Evolutionary conservation across 108 stramenopile species (phyloP).

Genomic region (Schizochytrium sp.): DNA sequence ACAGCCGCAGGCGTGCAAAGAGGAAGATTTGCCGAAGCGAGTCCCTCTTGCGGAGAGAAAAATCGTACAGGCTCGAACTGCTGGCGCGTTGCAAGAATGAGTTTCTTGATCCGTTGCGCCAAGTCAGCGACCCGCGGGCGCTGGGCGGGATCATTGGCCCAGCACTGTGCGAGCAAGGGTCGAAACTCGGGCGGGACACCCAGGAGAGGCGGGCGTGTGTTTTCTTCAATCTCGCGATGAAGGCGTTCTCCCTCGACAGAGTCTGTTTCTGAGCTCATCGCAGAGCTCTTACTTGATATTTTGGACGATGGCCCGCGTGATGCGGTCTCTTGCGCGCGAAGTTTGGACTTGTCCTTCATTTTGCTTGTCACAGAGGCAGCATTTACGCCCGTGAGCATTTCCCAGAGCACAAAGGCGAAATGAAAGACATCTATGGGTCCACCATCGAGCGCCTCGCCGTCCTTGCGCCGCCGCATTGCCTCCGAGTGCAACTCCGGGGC

Average conservation of each 20-base stretch:
- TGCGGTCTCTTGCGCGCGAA: not conserved
- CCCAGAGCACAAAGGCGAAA: not conserved
- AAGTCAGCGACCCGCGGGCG: not conserved
- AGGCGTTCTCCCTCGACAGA: not conserved
- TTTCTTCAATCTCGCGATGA: not conserved
- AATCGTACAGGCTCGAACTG: not conserved
- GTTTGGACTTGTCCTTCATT: not conserved
- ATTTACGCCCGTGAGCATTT: not conserved
- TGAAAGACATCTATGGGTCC: not conserved
- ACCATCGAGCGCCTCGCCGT: not conserved
- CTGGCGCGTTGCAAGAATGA: not conserved
- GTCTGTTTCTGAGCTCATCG: not conserved
- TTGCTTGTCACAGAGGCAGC: not conserved
- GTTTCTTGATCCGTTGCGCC: not conserved
- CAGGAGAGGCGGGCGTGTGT: not conserved
- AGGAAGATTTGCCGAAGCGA: not conserved
- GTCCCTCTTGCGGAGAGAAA: not conserved
- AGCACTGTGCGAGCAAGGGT: not conserved
- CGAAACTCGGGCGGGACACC: slow-evolving; percentile 8
- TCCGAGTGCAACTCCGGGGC: not conserved
- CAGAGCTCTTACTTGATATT: not conserved
- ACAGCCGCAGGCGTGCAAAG: not conserved
- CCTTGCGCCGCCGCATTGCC: not conserved
- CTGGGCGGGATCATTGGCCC: not conserved
- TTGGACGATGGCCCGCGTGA: not conserved